phyloP scores from a whole-genome alignment of 768 basidiomycete species.

The Amanita subjunquillea region DNA sequence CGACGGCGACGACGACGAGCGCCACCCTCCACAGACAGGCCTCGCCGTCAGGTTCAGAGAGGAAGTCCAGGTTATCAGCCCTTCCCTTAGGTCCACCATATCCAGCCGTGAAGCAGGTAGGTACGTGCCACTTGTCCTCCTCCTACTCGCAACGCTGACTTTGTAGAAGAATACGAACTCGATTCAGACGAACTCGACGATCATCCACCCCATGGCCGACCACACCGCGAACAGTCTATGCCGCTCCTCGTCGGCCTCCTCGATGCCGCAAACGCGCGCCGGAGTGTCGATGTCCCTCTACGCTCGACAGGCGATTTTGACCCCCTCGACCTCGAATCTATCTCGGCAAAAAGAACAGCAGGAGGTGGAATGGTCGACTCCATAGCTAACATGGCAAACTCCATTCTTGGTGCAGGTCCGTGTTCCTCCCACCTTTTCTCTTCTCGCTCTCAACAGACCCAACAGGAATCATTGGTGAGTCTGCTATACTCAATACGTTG shows the following conservation, averaged over 20 bases:
- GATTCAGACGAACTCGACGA: conserved; percentile 79
- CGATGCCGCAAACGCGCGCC: conserved; percentile 49
- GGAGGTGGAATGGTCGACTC: conserved; percentile 75
- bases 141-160: background rate
- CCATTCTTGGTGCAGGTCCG: conserved; percentile 86
- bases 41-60: conserved; percentile 58
- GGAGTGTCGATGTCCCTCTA: conserved; percentile 48
- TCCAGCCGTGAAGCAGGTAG: conserved; percentile 75
- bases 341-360: conserved; percentile 53
- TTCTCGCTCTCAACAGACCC: conserved; percentile 6
- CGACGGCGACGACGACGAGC: conserved; percentile 29
- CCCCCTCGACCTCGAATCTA: conserved; percentile 52
- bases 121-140: conserved; percentile 23
- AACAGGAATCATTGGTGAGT: conserved; percentile 67
- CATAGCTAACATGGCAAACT: conserved; percentile 92
- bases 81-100: conserved; percentile 59
- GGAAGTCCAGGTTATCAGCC: conserved; percentile 57
- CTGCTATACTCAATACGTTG: background rate
- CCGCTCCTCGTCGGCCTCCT: conserved; percentile 76
- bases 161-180: conserved; percentile 62
- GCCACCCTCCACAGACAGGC: conserved; percentile 14
- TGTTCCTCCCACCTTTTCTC: background rate
- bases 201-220: conserved; percentile 17
- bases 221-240: conserved; percentile 43
- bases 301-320: conserved; percentile 22